These are phyloP conservation scores for Hyphodiscus sp. DNA, from an alignment of 2,329 filamentous ascomycete species.

Conservation along the genomic window DNA sequence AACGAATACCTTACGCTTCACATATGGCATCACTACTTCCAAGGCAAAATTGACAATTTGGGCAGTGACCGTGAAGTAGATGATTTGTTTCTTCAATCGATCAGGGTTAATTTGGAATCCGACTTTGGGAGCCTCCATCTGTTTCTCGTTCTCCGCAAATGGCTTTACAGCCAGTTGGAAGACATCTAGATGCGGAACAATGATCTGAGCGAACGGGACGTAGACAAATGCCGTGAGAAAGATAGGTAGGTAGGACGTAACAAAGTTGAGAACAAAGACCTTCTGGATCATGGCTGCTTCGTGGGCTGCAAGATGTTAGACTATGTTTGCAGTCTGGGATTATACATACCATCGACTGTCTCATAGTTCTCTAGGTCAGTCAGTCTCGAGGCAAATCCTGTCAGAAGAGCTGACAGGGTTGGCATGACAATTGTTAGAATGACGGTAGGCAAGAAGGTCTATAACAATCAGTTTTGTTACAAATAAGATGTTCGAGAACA, in stretches of 20 bases:
- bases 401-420: slow-evolving; percentile 68
- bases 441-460: slow-evolving; percentile 83
- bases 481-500: not conserved
- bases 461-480: slow-evolving; percentile 6
- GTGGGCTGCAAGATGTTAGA: slow-evolving; percentile 47
- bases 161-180: slow-evolving; percentile 69
- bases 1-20: slow-evolving; percentile 70
- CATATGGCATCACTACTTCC: slow-evolving; percentile 77
- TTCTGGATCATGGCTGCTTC: slow-evolving; percentile 83
- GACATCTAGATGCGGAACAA: slow-evolving; percentile 81
- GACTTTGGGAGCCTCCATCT: slow-evolving; percentile 48
- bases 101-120: slow-evolving; percentile 78
- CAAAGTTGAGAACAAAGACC: slow-evolving; percentile 93
- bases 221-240: slow-evolving; percentile 92
- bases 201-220: slow-evolving; percentile 77
- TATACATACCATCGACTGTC: slow-evolving; percentile 58
- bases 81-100: slow-evolving; percentile 82
- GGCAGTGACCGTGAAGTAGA: slow-evolving; percentile 92
- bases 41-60: slow-evolving; percentile 83
- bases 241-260: slow-evolving; percentile 90
- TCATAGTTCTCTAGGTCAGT: slow-evolving; percentile 90
- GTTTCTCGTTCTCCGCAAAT: slow-evolving; percentile 69
- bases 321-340: not conserved
- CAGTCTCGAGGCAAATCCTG: slow-evolving; percentile 66
- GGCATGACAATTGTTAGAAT: slow-evolving; percentile 80